Evolutionary conservation across 495 filamentous ascomycete species (phyloP), one percentile per base, ranked within the genome.

Genomic region (Penicillium canariense): DNA sequence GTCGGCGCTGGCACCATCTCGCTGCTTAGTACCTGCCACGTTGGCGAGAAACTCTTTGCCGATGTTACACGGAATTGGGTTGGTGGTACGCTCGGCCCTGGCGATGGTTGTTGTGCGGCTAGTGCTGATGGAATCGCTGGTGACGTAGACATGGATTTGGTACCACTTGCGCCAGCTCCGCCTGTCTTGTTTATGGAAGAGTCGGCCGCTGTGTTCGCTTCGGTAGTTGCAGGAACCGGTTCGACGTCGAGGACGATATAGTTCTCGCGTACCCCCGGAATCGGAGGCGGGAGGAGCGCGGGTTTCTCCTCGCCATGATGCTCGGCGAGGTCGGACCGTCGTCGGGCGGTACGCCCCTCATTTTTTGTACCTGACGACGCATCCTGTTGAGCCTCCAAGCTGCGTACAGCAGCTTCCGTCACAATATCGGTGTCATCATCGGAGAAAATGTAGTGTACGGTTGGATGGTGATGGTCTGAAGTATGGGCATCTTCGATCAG

Each of bases 401-500:
- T 69, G 28, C 74, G 71, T 8, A 81, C 57, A 5, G 75, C 74
- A 11, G 78, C 79, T 48, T 77, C 75, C 6, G 86, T 87, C 27
- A 89, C 69, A 39, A 86, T 73, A 9, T 88, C 86, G 4, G 66
- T 68, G 63, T 82, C 79, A 70, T 96, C 90, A 63, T 92, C 87
- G 58, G 79, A 81, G 73, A 96, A 97, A 55, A 96, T 82, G 73
- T 97, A 97, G 77, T 93, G 90, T 2, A 96, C 84, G 35, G 79
- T 84, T 18, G 85, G 84, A 56, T 95, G 92, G 69, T 93, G 79
- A 70, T 89, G 73, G 44, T 71, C 73, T 22, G 66, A 65, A 22
- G 68, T 71, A 56, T 71, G 69, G 46, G 68, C 62, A 61, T 75
- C 77, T 63, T 79, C 73, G 60, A 81, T 73, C 51, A 82, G 66